Evolutionary conservation across 306 rosid genomes (phyloP).

Genomic region (Citrullus mucosospermus): DNA sequence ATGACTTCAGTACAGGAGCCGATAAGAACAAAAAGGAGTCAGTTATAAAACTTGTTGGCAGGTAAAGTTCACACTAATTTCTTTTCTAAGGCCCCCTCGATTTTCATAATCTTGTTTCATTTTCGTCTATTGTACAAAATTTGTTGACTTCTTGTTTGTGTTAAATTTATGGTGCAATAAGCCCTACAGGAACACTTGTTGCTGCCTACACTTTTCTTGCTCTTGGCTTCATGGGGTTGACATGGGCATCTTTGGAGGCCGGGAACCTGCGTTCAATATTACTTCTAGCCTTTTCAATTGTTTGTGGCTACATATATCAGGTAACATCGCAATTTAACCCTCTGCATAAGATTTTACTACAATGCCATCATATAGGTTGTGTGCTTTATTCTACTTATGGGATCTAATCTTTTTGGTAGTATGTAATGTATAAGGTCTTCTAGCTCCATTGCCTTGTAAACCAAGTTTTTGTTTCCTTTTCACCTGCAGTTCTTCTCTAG

Average conservation of each 20-base stretch:
- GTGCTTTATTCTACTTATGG: too few species aligned
- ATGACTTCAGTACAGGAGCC: conserved; percentile 87
- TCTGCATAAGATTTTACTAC: not conserved
- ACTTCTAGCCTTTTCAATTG: conserved; percentile 51
- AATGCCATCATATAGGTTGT: not conserved
- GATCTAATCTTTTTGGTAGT: too few species aligned
- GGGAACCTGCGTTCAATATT: conserved; percentile 48
- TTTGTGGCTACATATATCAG: conserved; percentile 79
- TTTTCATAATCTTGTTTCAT: not conserved
- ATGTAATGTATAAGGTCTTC: not conserved
- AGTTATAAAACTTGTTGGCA: conserved; percentile 61
- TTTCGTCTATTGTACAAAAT: not conserved
- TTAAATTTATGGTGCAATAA: conserved; percentile 24
- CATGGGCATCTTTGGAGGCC: conserved; percentile 47
- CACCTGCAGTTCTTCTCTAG: not conserved
- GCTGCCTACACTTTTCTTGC: conserved; percentile 54
- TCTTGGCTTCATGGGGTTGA: conserved; percentile 61
- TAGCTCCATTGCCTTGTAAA: not conserved
- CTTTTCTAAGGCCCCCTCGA: not conserved
- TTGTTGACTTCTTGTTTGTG: not conserved
- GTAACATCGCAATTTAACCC: conserved; percentile 12
- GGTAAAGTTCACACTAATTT: conserved; percentile 34
- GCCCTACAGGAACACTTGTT: conserved; percentile 58
- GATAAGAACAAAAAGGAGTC: conserved; percentile 76
- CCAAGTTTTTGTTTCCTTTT: not conserved